A percentile compares a stretch with the other conserved stretches of the same genome.
Conservation (phyloP, 2,329 filamentous ascomycete species). For the Botrytis elliptica region DNA sequence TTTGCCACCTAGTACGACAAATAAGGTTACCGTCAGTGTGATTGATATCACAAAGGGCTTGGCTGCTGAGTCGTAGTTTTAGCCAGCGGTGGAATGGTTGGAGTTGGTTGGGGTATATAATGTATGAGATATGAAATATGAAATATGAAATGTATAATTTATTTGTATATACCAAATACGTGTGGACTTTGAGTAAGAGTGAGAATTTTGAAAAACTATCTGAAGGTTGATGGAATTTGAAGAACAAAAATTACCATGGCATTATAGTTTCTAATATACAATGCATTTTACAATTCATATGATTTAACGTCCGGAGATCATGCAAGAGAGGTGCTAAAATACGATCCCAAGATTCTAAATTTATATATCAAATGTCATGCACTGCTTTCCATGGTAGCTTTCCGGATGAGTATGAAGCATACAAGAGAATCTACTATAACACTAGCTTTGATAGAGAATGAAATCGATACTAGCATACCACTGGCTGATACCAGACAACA, state of each 20-base stretch:
- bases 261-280: neutral
- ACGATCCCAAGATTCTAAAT: neutral
- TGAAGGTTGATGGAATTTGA: neutral
- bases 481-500: neutral
- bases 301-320: neutral
- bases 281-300: neutral
- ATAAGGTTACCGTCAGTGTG: conserved; percentile 37
- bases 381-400: neutral
- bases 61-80: conserved; percentile 2
- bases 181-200: neutral
- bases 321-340: neutral
- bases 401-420: neutral
- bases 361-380: neutral
- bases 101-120: neutral
- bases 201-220: neutral
- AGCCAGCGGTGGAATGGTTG: neutral
- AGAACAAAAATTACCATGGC: neutral
- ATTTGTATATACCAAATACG: neutral
- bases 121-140: neutral
- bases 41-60: conserved; percentile 33
- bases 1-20: conserved; percentile 35
- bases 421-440: neutral
- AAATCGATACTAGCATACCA: neutral
- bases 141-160: neutral
- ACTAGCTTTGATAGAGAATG: neutral